These are phyloP conservation scores for Carex parvula DNA, from an alignment of 176 grass and related monocot genomes.

Conservation along the genomic window DNA sequence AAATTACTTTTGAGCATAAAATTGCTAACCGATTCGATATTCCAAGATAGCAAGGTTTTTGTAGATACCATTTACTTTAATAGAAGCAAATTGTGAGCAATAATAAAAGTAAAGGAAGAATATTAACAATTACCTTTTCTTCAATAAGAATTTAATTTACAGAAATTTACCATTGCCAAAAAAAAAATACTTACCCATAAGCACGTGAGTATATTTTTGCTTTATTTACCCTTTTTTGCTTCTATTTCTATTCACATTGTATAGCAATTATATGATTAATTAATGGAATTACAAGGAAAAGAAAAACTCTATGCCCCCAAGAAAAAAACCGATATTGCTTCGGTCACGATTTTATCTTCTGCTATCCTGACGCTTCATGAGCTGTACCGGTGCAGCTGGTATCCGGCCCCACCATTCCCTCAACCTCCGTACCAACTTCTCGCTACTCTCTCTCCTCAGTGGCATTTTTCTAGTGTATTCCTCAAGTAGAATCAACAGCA, in stretches of 20 bases:
- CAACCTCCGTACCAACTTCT: conserved; percentile 71
- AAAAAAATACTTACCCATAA: background rate
- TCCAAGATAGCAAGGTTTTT: too few relatives aligned
- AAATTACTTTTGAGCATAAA: too few relatives aligned
- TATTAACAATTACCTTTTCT: background rate
- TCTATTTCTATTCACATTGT: background rate
- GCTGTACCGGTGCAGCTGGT: conserved; percentile 68
- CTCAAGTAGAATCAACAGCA: conserved; percentile 55
- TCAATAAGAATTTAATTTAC: background rate
- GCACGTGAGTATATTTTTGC: background rate
- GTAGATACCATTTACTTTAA: too few relatives aligned
- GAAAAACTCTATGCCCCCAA: background rate
- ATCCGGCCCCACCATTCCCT: conserved; percentile 87
- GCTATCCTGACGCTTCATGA: conserved; percentile 39
- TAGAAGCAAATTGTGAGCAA: background rate
- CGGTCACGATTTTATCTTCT: conserved; percentile 41
- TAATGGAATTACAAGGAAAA: conserved; percentile 14
- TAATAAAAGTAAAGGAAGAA: background rate
- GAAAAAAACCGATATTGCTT: background rate
- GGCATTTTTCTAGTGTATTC: conserved; percentile 91
- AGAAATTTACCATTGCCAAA: background rate
- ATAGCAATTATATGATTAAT: background rate
- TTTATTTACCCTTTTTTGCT: background rate
- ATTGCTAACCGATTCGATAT: too few relatives aligned
- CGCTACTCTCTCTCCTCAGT: conserved; percentile 69